A percentile compares a stretch with the other conserved stretches of the same genome.
phyloP scores from a whole-genome alignment of 352 stramenopile species.

The Aphanomyces invadans region DNA sequence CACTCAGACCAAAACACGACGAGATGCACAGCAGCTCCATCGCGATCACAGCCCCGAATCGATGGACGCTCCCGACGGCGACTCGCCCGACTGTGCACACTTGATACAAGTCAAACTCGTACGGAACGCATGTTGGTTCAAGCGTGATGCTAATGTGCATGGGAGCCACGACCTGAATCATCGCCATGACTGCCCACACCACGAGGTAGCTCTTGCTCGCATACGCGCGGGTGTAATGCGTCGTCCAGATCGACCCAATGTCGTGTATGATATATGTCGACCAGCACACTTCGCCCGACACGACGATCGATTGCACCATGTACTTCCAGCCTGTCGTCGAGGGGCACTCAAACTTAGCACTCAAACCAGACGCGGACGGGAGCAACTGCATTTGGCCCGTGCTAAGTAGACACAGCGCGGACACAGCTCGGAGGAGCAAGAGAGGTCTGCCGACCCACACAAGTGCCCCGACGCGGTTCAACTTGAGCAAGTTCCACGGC shows the following conservation, averaged over 20 bases:
- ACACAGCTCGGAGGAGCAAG: neutral
- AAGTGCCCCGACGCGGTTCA: neutral
- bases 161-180: neutral
- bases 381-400: neutral
- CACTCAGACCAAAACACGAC: neutral
- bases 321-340: too few relatives aligned
- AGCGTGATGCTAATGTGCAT: neutral
- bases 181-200: neutral
- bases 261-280: neutral
- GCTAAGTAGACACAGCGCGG: neutral
- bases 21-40: neutral
- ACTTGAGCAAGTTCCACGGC: neutral
- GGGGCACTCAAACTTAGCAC: too few relatives aligned
- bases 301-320: too few relatives aligned
- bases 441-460: constrained; percentile 9
- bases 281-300: constrained; percentile 1
- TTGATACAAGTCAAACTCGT: neutral
- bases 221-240: neutral
- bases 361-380: neutral
- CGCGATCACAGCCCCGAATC: neutral
- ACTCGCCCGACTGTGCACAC: neutral
- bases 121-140: neutral
- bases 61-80: neutral
- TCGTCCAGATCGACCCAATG: neutral
- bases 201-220: neutral